phyloP scores from a whole-genome alignment of 805 yeast species.

The Cyberlindnera americana region DNA sequence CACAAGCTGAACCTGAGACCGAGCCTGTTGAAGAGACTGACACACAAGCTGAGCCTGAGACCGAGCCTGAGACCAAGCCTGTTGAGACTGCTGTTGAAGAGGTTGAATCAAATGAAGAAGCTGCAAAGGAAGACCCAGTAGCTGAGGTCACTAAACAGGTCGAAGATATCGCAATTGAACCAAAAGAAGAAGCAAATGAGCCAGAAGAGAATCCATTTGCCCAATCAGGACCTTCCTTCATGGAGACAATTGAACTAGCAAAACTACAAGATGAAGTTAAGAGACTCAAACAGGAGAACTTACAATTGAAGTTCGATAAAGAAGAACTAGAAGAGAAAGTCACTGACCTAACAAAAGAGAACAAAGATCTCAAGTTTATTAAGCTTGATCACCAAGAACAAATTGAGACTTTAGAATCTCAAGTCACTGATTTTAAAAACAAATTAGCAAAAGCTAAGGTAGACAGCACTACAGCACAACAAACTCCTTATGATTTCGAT shows the following conservation, averaged over 20 bases:
- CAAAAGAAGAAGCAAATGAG: constrained; percentile 4
- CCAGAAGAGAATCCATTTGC: constrained; percentile 15
- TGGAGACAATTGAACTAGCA: constrained; percentile 22
- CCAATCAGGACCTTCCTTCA: constrained; percentile 26
- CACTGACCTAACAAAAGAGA: constrained; percentile 33
- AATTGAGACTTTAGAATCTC: constrained; percentile 29
- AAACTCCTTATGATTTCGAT: constrained; percentile 22
- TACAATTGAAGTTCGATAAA: constrained; percentile 13
- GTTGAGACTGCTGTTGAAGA: not conserved
- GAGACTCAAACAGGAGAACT: constrained; percentile 33
- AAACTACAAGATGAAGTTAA: constrained; percentile 21
- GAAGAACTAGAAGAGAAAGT: constrained; percentile 29
- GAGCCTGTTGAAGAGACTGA: constrained; percentile 3
- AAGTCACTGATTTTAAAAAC: constrained; percentile 26
- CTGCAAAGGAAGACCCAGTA: constrained; percentile 4
- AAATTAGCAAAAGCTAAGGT: constrained; percentile 23
- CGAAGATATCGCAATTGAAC: not conserved
- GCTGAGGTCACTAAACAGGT: constrained; percentile 5
- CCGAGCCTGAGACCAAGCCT: not conserved
- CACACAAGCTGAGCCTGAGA: not conserved
- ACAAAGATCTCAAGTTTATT: constrained; percentile 35
- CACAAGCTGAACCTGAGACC: not conserved
- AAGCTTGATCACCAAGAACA: constrained; percentile 35
- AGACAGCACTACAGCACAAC: constrained; percentile 18
- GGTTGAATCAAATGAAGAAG: not conserved